phyloP scores from a whole-genome alignment of 2,329 filamentous ascomycete genomes.

The Neopestalotiopsis sp. region DNA sequence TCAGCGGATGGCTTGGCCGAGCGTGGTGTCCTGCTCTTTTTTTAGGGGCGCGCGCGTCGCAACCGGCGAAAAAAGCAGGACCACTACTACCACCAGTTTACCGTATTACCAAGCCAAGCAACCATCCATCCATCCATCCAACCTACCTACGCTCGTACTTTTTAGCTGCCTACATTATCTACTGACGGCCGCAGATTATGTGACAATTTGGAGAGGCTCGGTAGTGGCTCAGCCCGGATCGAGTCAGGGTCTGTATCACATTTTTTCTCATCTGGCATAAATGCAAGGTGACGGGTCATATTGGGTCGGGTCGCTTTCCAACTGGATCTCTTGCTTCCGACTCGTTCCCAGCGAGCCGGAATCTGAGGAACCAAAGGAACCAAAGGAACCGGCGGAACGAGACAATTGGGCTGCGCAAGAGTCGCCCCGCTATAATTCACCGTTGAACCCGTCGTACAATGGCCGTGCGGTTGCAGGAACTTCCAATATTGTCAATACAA shows the following conservation, averaged over 20 bases:
- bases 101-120: not conserved
- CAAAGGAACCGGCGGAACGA: not conserved
- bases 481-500: not conserved
- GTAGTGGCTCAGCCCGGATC: conserved; percentile 4
- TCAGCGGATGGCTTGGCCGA: too few relatives aligned
- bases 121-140: too few relatives aligned
- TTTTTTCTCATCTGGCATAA: not conserved
- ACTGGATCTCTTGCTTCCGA: not conserved
- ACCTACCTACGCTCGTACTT: not conserved
- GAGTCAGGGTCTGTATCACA: not conserved
- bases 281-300: not conserved
- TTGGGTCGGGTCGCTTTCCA: too few relatives aligned
- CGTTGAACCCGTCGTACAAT: conserved; percentile 1
- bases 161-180: too few relatives aligned
- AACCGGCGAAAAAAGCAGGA: not conserved
- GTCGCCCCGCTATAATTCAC: not conserved
- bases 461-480: not conserved
- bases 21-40: not conserved
- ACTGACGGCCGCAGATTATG: not conserved
- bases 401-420: not conserved
- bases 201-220: not conserved
- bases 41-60: not conserved
- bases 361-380: not conserved
- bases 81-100: not conserved
- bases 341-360: not conserved